Evolutionary conservation across 2,329 filamentous ascomycete genomes (phyloP), one percentile per base, ranked within the genome.

Genomic region (Apiospora aurea): DNA sequence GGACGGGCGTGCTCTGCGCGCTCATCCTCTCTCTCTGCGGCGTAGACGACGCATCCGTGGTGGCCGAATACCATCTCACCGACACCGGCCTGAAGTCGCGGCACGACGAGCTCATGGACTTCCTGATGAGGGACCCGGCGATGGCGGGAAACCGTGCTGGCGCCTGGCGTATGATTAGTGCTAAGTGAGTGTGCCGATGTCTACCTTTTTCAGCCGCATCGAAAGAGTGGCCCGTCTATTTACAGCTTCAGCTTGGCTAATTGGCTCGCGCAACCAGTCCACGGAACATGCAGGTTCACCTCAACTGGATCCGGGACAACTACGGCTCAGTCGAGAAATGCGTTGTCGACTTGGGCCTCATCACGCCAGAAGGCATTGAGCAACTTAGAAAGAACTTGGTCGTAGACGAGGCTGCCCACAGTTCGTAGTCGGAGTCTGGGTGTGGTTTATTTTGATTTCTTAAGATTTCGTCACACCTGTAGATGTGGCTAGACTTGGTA

Each of bases 281-380:
- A 24, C 84, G 85, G 76, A 83, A 81, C 72, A 88, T 88, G 85
- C 75, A 85, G 38, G 81, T 78, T n/a, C 86, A 84, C 10, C 78
- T 88, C 8, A 80, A 85, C 69, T 87, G 90, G 83, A 82, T 94
- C 67, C 83, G 87, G 67, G 81, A 84, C 41, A 85, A 87, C 73
- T 92, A 90, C 81, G 92, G 91, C 2, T 88, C 91, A 2, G 85
- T 88, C 2, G 91, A 94, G 78, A 81, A 81, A 18, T 95, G 93
- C 81, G 83, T 94, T 74, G 82, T 84, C 71, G 82, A 87, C 18
- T 81, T 87, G 44, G 91, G 91, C 77, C 86, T 90, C 16, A 78
- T 94, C 47, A 85, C 83, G 1, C 83, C 85, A 46, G 85, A 84
- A 7, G 87, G 89, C 73, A 83, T 94, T 71, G 83, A 69, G 46